phyloP scores from a whole-genome alignment of 208 protist genomes.

The Leishmania arabica region DNA sequence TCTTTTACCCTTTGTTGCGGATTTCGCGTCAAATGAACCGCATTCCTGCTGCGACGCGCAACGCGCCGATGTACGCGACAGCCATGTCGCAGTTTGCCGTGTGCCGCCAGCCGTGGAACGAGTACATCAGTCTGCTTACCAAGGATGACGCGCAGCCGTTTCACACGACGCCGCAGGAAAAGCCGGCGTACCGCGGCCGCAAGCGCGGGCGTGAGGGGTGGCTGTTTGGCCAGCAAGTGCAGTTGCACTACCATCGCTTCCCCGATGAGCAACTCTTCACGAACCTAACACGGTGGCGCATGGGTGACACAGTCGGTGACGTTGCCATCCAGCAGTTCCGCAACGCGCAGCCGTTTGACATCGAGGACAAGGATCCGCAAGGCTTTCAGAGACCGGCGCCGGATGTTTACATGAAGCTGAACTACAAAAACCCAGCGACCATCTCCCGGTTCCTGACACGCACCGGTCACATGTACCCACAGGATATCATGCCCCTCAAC shows the following conservation, averaged over 20 bases:
- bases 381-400: constrained; percentile 74
- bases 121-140: constrained; percentile 80
- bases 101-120: constrained; percentile 85
- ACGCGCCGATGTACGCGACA: constrained; percentile 65
- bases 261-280: constrained; percentile 89
- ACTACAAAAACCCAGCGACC: constrained; percentile 92
- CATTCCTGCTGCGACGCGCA: constrained; percentile 29
- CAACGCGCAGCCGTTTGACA: constrained; percentile 89
- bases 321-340: constrained; percentile 89
- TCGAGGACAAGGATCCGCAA: constrained; percentile 85
- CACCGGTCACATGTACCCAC: constrained; percentile 89
- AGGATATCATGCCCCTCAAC: constrained; percentile 85
- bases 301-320: constrained; percentile 85
- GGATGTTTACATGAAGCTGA: constrained; percentile 93
- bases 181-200: constrained; percentile 80
- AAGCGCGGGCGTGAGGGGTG: constrained; percentile 86
- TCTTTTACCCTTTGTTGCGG: neutral
- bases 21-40: constrained; percentile 32
- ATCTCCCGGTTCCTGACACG: constrained; percentile 89
- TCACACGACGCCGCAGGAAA: constrained; percentile 75
- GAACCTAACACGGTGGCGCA: constrained; percentile 84
- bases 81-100: constrained; percentile 77
- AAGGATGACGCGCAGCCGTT: constrained; percentile 78
- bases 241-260: constrained; percentile 90
- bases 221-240: constrained; percentile 89